Base-by-base conservation (phyloP, 352 stramenopile genomes). In the Phytophthora brassicae region DNA sequence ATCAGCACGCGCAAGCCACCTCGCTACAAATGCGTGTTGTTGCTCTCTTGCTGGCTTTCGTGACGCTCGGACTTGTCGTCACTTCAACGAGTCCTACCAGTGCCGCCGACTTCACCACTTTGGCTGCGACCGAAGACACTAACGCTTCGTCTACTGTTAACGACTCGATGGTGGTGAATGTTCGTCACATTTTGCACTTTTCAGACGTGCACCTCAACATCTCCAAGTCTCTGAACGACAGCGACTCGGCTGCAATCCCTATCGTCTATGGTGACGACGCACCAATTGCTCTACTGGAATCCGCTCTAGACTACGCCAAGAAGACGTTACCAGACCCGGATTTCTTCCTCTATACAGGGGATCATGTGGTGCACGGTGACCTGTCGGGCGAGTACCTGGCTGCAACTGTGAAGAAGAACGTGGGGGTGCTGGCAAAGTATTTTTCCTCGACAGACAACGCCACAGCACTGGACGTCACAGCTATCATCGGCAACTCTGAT, bases 201-300 rank as follows among this genome's bases (percentile, higher is more conserved):
- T 90, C 82, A 16, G 84, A 94, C 48, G 82, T 92, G 13, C 81
- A 94, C 39, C 63, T 94, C 29, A 90, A 92, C 54, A 68, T 88
- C 26, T 89, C 82, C n/a, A 13, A 56, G 16, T 72, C 70, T 12
- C 50, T 86, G 7, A 64, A 81, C 45, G 66, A 49, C 5, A 52
- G 24, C 7, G 72, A 89, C 14, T 81, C 77, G 22, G 69, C 68
- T 4, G 22, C 48, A n/a, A 66, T 84, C 24, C 72, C 70, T 0
- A 55, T 70, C 23, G 62, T 44, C 16, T 88, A 90, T 42, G 68
- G 67, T 22, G 46, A 68, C 23, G 80, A 91, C 43, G 66, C 79
- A 11, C 74, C 84, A 0, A 56, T 86, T n/a, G 53, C 19, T 52
- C 43, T 94, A 28, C 60, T 94, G 7, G 59, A 81, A 16, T 89